phyloP scores from a whole-genome alignment of 768 basidiomycete genomes.

The Boletus rufocinnamomeus region DNA sequence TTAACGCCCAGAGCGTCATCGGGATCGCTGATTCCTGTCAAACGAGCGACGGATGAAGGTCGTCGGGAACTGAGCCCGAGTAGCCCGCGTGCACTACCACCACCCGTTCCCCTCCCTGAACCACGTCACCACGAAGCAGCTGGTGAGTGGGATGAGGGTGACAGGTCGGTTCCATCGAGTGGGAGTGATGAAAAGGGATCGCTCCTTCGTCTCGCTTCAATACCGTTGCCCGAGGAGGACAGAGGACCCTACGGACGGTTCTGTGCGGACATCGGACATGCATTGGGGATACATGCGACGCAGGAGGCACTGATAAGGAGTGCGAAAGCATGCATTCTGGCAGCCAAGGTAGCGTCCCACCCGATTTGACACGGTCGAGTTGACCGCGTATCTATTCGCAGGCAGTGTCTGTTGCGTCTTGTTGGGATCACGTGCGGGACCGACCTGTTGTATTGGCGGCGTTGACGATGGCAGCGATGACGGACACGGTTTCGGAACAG shows the following conservation, averaged over 20 bases:
- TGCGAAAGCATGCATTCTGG: constrained; percentile 39
- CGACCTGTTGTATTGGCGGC: constrained; percentile 29
- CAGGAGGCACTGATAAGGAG: constrained; percentile 30
- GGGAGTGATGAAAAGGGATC: constrained; percentile 16
- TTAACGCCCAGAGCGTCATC: constrained; percentile 10
- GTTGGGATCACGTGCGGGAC: constrained; percentile 26
- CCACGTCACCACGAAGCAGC: constrained; percentile 1
- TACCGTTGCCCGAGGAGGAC: constrained; percentile 2
- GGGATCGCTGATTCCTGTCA: constrained; percentile 28
- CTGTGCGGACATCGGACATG: background rate
- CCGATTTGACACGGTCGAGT: background rate
- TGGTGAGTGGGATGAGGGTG: background rate
- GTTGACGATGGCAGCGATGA: constrained; percentile 40
- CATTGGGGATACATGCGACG: constrained; percentile 15
- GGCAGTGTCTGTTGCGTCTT: constrained; percentile 29
- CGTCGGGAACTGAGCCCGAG: constrained; percentile 16
- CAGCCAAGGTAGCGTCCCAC: constrained; percentile 34
- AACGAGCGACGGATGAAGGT: constrained; percentile 13
- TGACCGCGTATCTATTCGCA: constrained; percentile 4
- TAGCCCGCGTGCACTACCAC: constrained; percentile 18
- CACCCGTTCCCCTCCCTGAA: constrained; percentile 15
- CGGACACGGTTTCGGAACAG: constrained; percentile 49
- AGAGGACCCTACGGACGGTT: background rate
- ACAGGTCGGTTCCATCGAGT: background rate
- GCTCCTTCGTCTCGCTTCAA: constrained; percentile 20